Evolutionary conservation across 345 rosid species (phyloP), one percentile per base, ranked within the genome.

Genomic region (Geranium brycei): DNA sequence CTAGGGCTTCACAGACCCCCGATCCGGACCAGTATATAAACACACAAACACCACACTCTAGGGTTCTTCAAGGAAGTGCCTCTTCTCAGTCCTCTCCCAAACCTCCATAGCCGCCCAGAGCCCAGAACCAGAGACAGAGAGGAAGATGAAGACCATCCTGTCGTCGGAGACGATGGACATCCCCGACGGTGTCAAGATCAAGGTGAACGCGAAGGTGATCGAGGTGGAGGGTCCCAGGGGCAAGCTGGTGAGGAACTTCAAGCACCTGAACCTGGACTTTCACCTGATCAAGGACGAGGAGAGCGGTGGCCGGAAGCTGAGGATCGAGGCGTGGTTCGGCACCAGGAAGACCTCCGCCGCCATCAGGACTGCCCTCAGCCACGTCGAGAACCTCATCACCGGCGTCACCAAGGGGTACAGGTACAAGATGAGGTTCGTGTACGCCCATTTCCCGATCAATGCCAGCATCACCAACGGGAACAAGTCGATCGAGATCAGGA

Each of bases 151-250:
- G 80, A 73, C 81, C 5, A 80, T 80, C 6, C 60, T 80, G 14
- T 80, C 84, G 5, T 72, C 81, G 1, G 81, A 80, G 60, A 64
- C 80, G 6, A 79, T 79, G 83, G 80, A 80, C 60, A 78, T 80
- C 62, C 84, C 84, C 17, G 84, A 80, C 0, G 80, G 76, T 31
- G 78, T 80, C 11, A 73, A 68, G 19, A 73, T 80, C 58, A 80
- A 78, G 59, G 71, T 80, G 57, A 60, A 62, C 28, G 81, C 81
- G 0, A 77, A 78, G 71, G 10, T 80, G 55, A 78, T 80, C 10
- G 82, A 75, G 73, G 84, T 80, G 32, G 81, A 77, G 62, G 81
- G 84, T 0, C 84, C 84, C 0, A 64, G 81, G 11, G 81, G 84
- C 4, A 80, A 66, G 65, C 80, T 80, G 56, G 31, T 28, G 15